Evolutionary conservation across 148 eudicot species (phyloP).

Genomic region (Rhododendron simsii): DNA sequence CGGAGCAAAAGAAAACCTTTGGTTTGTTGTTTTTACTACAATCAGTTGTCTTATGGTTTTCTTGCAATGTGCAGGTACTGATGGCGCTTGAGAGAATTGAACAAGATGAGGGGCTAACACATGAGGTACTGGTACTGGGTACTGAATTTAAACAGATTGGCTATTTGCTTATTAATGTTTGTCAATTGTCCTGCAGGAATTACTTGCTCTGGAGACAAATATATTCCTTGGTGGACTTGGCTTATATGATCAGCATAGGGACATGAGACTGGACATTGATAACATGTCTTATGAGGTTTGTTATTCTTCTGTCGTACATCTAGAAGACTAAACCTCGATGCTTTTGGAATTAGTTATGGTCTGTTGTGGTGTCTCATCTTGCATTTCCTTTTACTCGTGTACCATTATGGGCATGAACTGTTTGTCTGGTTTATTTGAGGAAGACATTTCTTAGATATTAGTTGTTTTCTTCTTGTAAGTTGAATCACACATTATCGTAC

Average conservation of each 20-base stretch:
- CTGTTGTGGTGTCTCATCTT: not conserved
- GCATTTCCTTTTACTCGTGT: not conserved
- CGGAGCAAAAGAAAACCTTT: not conserved
- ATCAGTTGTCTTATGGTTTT: not conserved
- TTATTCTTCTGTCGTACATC: not conserved
- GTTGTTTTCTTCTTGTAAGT: not conserved
- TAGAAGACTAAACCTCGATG: not conserved
- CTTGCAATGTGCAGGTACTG: conserved; percentile 44
- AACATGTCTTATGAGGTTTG: conserved; percentile 92
- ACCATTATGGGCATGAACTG: not conserved
- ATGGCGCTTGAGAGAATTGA: conserved; percentile 81
- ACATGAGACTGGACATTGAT: conserved; percentile 95
- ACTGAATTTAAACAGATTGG: not conserved
- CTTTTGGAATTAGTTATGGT: conserved; percentile 7
- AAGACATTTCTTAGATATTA: not conserved
- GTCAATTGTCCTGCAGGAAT: conserved; percentile 43
- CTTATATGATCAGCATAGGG: conserved; percentile 82
- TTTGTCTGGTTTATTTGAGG: not conserved
- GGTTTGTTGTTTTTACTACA: conserved; percentile 4
- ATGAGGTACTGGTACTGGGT: conserved; percentile 54
- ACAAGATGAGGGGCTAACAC: conserved; percentile 67
- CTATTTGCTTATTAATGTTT: not conserved
- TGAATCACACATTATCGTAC: not conserved
- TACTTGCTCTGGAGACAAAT: conserved; percentile 77
- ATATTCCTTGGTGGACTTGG: conserved; percentile 66